Percentiles rank a stretch among this genome's conserved stretches.
phyloP scores from a whole-genome alignment of 1,284 basidiomycete genomes.

The Bondarzewia mesenterica region DNA sequence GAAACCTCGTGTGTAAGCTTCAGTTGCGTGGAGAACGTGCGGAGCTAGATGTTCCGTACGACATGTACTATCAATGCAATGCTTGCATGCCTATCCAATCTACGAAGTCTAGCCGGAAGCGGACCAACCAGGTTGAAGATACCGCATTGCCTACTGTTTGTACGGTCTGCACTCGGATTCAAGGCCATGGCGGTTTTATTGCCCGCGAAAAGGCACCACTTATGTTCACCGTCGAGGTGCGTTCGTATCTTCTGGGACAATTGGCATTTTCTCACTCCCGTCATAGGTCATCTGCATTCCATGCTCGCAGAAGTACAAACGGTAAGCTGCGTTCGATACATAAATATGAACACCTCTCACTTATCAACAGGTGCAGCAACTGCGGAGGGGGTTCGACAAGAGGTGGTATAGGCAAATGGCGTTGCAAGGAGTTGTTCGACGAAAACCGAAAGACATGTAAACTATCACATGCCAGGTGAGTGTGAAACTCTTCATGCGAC shows the following conservation, averaged over 20 bases:
- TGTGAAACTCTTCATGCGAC: not conserved
- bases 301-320: slow-evolving; percentile 1
- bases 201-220: not conserved
- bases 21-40: not conserved
- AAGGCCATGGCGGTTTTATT: slow-evolving; percentile 3
- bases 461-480: slow-evolving; percentile 1
- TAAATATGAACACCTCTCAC: not conserved
- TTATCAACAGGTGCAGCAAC: not conserved
- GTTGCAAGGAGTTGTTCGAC: slow-evolving; percentile 3
- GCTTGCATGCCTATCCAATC: not conserved
- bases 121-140: slow-evolving; percentile 2
- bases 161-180: not conserved
- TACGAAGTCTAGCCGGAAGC: not conserved
- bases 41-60: slow-evolving; percentile 3
- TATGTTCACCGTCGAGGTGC: not conserved
- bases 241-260: not conserved
- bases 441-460: slow-evolving; percentile 1
- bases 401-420: slow-evolving; percentile 3
- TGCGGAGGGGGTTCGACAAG: slow-evolving; percentile 1
- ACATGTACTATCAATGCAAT: not conserved
- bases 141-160: not conserved
- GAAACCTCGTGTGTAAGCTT: not conserved
- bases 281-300: not conserved
- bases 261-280: not conserved
- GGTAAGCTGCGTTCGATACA: not conserved